Evolutionary conservation across 495 filamentous ascomycete species (phyloP).

Genomic region (Xanthoparmelia taractica): DNA sequence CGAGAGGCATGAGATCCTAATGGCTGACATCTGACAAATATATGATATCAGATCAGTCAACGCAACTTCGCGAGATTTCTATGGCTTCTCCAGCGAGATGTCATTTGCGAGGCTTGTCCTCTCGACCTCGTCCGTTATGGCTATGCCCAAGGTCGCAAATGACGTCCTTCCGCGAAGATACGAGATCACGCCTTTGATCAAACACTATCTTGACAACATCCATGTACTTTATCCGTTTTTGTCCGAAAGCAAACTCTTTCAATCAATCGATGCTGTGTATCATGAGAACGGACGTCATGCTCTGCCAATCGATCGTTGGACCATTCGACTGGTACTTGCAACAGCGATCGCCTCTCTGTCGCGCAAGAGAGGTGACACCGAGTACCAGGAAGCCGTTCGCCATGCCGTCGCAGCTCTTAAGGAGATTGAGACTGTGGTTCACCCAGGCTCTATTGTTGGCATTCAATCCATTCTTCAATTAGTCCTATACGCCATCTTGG

Average conservation of each 20-base stretch:
- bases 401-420: constrained; percentile 63
- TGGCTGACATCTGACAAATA: constrained; percentile 1
- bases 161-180: constrained; percentile 59
- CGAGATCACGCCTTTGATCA: constrained; percentile 56
- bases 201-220: constrained; percentile 76
- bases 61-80: constrained; percentile 84
- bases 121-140: constrained; percentile 60
- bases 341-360: constrained; percentile 68
- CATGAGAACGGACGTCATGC: constrained; percentile 51
- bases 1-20: not conserved
- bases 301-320: constrained; percentile 71
- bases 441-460: constrained; percentile 69
- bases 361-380: constrained; percentile 53
- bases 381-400: constrained; percentile 55
- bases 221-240: constrained; percentile 75
- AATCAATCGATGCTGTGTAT: constrained; percentile 73
- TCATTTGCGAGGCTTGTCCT: constrained; percentile 80
- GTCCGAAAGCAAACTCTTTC: constrained; percentile 62
- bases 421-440: constrained; percentile 70
- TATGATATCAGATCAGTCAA: constrained; percentile 62
- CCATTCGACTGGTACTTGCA: constrained; percentile 80
- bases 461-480: constrained; percentile 81
- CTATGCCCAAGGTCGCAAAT: constrained; percentile 48
- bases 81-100: constrained; percentile 73
- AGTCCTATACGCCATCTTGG: constrained; percentile 78